Evolutionary conservation across 129 eudicot species (phyloP).

Genomic region (Gnaphalium uliginosum): DNA sequence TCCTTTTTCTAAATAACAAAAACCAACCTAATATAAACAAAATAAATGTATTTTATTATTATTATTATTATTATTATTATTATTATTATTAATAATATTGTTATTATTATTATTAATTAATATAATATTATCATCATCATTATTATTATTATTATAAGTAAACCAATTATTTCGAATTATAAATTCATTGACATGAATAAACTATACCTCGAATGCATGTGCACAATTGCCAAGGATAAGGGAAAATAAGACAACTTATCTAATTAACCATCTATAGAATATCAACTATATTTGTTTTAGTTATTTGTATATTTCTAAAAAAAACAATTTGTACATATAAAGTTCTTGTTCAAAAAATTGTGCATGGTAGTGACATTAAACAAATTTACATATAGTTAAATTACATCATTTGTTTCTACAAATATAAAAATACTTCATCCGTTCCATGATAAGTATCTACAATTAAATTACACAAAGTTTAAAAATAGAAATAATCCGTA

Average conservation of each 20-base stretch:
- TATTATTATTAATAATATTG: neutral
- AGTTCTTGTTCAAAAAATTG: too few relatives aligned
- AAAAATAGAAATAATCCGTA: too few relatives aligned
- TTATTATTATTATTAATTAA: neutral
- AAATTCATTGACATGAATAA: neutral
- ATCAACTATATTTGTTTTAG: neutral
- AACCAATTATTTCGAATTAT: neutral
- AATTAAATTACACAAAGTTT: too few relatives aligned
- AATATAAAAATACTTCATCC: too few relatives aligned
- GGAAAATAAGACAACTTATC: neutral
- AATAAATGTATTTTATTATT: neutral
- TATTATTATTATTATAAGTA: neutral
- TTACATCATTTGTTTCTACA: too few relatives aligned
- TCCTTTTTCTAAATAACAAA: neutral
- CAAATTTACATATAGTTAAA: too few relatives aligned
- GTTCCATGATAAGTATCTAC: too few relatives aligned
- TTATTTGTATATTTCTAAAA: too few relatives aligned
- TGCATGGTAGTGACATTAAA: too few relatives aligned
- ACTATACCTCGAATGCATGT: neutral
- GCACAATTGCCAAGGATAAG: neutral
- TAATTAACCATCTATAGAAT: neutral
- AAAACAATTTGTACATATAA: too few relatives aligned
- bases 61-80: neutral
- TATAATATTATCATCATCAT: neutral
- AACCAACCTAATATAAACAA: slow-evolving; percentile 6